Evolutionary conservation across 2,329 filamentous ascomycete species (phyloP).

Genomic region (Talaromyces funiculosus): DNA sequence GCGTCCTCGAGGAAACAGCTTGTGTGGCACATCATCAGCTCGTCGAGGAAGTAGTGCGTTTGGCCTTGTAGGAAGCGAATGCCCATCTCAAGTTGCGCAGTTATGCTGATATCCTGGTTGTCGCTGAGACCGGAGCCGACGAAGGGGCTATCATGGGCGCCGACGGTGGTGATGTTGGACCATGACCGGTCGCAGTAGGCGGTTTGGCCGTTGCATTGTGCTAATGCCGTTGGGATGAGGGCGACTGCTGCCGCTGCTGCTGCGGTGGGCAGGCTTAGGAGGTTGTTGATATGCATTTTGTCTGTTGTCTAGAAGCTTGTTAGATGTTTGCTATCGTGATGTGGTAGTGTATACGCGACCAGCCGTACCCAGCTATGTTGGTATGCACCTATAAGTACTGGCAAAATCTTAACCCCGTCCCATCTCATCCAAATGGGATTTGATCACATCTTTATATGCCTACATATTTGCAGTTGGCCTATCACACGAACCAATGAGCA

Average conservation of each 20-base stretch:
- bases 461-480: neutral
- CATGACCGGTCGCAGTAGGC: constrained; percentile 54
- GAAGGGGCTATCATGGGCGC: constrained; percentile 62
- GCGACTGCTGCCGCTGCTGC: neutral
- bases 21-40: constrained; percentile 60
- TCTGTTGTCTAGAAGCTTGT: neutral
- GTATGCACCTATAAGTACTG: neutral
- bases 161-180: constrained; percentile 57
- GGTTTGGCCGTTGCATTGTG: constrained; percentile 53
- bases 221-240: constrained; percentile 8
- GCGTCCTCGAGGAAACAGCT: constrained; percentile 55
- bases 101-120: constrained; percentile 58
- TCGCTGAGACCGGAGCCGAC: constrained; percentile 50
- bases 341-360: neutral
- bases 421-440: neutral
- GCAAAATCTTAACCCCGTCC: neutral
- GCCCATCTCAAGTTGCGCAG: constrained; percentile 55
- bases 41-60: constrained; percentile 51
- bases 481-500: neutral
- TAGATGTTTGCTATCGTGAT: neutral
- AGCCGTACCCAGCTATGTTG: neutral
- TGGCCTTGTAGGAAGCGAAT: constrained; percentile 62
- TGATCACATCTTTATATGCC: neutral
- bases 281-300: neutral
- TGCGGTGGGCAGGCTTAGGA: constrained; percentile 3